phyloP scores from a whole-genome alignment of 164 flowering plant species.

The Tetracentron sinense region DNA sequence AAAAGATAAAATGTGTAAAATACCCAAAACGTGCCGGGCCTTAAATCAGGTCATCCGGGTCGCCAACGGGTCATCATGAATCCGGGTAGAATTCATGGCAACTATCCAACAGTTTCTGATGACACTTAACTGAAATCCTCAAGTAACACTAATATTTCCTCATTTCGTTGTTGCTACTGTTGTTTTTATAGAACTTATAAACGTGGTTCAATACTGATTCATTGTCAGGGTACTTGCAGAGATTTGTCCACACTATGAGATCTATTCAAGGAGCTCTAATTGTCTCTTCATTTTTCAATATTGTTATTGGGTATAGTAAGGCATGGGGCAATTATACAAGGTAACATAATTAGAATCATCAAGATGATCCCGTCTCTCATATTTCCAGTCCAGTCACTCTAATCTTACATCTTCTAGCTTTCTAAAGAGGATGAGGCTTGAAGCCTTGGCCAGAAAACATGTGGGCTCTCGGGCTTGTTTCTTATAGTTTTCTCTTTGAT shows the following conservation, averaged over 20 bases:
- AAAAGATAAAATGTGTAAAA: too few species aligned
- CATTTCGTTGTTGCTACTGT: background rate
- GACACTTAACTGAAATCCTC: background rate
- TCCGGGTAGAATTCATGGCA: too few species aligned
- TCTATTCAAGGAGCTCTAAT: conserved; percentile 91
- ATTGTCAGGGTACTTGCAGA: conserved; percentile 41
- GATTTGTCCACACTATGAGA: conserved; percentile 71
- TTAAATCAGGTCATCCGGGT: too few species aligned
- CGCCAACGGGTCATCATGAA: too few species aligned
- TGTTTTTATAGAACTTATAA: background rate
- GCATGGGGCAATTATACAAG: conserved; percentile 72
- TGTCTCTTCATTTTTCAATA: conserved; percentile 75
- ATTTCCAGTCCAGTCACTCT: background rate
- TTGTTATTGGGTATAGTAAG: conserved; percentile 64
- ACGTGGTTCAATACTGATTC: conserved; percentile 4
- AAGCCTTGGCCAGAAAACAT: background rate
- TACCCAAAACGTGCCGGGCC: too few species aligned
- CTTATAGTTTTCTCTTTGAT: background rate
- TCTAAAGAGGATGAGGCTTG: background rate
- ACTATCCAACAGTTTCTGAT: background rate
- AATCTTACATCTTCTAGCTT: background rate
- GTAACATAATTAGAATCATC: conserved; percentile 23
- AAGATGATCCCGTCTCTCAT: background rate
- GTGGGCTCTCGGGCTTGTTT: background rate
- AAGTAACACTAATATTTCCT: background rate